Evolutionary conservation across 148 eudicot genomes (phyloP).

Genomic region (Chenopodium formosanum): DNA sequence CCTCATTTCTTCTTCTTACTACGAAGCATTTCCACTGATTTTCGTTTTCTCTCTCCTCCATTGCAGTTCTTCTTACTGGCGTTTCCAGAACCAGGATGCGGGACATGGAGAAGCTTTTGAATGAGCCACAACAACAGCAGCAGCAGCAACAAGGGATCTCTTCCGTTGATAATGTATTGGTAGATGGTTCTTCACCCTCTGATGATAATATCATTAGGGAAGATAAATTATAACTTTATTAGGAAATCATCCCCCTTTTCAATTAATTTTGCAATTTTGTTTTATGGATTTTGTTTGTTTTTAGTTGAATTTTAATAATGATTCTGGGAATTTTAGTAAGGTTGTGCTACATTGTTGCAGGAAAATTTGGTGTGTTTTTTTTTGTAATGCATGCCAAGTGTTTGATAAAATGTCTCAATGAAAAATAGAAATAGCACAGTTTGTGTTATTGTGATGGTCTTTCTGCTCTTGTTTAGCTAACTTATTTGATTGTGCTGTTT

Average conservation of each 20-base stretch:
- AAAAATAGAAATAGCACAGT: background rate
- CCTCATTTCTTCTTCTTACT: no score
- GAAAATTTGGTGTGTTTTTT: background rate
- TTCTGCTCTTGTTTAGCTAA: background rate
- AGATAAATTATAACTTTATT: conserved; percentile 6
- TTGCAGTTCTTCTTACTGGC: conserved; percentile 60
- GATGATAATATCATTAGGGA: conserved; percentile 31
- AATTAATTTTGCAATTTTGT: background rate
- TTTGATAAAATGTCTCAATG: conserved; percentile 12
- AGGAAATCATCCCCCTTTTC: background rate
- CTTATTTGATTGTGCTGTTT: background rate
- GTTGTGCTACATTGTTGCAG: background rate
- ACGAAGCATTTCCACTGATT: background rate
- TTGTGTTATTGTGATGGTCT: no score
- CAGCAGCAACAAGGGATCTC: conserved; percentile 21
- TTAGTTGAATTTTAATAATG: background rate
- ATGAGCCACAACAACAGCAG: conserved; percentile 26
- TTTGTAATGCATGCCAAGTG: conserved; percentile 7
- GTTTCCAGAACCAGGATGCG: conserved; percentile 54
- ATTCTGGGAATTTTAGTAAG: background rate
- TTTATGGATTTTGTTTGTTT: background rate
- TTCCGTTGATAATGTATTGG: conserved; percentile 18
- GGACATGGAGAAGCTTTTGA: conserved; percentile 63
- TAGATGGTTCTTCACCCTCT: conserved; percentile 30
- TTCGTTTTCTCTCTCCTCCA: background rate